A percentile compares a stretch with the other conserved stretches of the same genome.
Conservation (phyloP, 2,329 filamentous ascomycete genomes). For the Paraphaeosphaeria minitans region DNA sequence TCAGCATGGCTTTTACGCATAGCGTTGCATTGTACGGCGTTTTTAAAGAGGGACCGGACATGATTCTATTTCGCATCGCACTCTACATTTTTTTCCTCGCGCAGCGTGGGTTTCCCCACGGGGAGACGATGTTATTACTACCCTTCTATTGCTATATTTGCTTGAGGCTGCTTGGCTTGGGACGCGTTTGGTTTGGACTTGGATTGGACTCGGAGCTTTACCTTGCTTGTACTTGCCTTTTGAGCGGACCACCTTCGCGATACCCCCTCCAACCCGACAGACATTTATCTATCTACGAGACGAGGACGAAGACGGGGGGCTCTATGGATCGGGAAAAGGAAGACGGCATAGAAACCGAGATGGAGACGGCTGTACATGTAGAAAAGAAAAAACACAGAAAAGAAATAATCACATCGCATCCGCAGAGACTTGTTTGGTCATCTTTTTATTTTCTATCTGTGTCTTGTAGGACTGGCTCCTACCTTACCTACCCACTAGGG, state of each 20-base stretch:
- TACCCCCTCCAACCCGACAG: neutral
- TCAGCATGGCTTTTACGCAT: conserved; percentile 6
- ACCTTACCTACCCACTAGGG: too few relatives aligned
- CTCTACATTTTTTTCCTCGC: neutral
- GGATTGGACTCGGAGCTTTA: neutral
- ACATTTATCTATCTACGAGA: neutral
- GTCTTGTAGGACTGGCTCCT: too few relatives aligned
- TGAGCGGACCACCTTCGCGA: neutral
- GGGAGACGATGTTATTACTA: neutral
- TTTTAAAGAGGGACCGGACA: neutral
- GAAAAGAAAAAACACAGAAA: too few relatives aligned
- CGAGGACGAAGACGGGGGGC: neutral
- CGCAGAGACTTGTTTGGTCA: too few relatives aligned
- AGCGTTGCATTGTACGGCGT: conserved; percentile 8
- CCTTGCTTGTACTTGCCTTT: neutral
- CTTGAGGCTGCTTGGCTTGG: neutral
- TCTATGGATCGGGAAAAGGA: too few relatives aligned
- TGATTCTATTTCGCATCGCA: neutral
- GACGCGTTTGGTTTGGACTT: too few relatives aligned
- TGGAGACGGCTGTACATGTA: too few relatives aligned
- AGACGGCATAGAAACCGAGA: too few relatives aligned
- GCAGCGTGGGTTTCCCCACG: neutral
- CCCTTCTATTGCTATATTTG: neutral
- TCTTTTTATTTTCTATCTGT: too few relatives aligned
- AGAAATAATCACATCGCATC: too few relatives aligned